Conservation (phyloP, 306 rosid genomes). For the Castanopsis chinensis region DNA sequence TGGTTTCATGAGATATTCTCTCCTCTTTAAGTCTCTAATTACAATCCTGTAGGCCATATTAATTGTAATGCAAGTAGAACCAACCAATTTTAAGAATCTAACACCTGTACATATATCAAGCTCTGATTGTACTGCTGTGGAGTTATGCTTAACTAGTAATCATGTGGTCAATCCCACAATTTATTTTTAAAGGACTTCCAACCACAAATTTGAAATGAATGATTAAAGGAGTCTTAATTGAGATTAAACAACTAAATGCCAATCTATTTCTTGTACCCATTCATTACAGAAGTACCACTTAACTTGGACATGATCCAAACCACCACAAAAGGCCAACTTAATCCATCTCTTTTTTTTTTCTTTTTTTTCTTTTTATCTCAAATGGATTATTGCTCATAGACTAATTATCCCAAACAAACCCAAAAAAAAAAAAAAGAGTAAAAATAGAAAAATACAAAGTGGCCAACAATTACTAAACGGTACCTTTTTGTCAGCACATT, state of each 20-base stretch:
- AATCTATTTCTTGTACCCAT: neutral
- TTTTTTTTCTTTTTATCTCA: neutral
- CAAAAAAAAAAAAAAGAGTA: neutral
- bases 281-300: neutral
- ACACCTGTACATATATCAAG: too few species aligned
- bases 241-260: neutral
- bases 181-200: neutral
- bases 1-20: too few species aligned
- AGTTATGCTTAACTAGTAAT: too few species aligned
- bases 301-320: neutral
- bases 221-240: neutral
- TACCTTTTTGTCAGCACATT: neutral
- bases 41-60: too few species aligned
- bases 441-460: neutral
- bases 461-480: neutral
- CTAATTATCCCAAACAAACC: neutral
- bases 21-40: too few species aligned
- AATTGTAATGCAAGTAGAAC: too few species aligned
- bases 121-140: too few species aligned
- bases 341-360: neutral
- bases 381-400: slow-evolving; percentile 2
- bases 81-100: too few species aligned
- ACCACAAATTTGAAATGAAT: neutral
- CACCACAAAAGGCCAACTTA: slow-evolving; percentile 5
- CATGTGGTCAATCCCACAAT: neutral